These are phyloP conservation scores for Geranium rotundifolium DNA, from an alignment of 345 rosid species.

Conservation along the genomic window DNA sequence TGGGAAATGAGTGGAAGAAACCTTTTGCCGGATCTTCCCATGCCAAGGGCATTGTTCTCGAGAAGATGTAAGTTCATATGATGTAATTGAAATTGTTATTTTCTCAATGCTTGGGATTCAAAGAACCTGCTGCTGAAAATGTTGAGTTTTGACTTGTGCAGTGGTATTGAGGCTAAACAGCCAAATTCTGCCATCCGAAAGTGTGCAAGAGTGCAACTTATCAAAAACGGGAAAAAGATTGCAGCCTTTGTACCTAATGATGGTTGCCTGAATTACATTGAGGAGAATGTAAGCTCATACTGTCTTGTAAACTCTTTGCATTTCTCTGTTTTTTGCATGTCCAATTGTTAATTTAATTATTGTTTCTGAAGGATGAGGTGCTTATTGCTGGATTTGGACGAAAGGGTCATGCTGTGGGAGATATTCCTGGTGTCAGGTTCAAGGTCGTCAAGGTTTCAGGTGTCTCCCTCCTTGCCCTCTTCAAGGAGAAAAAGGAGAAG, in stretches of 20 bases:
- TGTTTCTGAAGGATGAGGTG: not conserved
- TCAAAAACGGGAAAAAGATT: constrained; percentile 2
- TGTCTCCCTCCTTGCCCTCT: constrained; percentile 54
- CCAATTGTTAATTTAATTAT: not conserved
- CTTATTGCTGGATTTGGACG: constrained; percentile 1
- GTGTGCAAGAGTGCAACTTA: constrained; percentile 2
- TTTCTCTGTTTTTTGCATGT: not conserved
- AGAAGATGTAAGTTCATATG: constrained; percentile 33
- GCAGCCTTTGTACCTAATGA: constrained; percentile 43
- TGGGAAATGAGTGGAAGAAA: constrained; percentile 72
- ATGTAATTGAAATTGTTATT: not conserved
- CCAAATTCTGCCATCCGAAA: constrained; percentile 4
- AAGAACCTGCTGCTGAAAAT: not conserved
- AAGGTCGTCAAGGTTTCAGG: constrained; percentile 67
- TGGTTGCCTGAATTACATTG: constrained; percentile 32
- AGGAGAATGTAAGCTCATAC: not conserved
- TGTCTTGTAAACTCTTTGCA: not conserved
- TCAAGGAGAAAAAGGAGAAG: constrained; percentile 46
- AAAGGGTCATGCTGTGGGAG: constrained; percentile 57
- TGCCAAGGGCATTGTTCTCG: constrained; percentile 55
- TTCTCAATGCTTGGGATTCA: not conserved
- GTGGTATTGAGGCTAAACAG: constrained; percentile 37
- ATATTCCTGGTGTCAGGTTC: constrained; percentile 66
- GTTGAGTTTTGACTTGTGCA: constrained; percentile 10
- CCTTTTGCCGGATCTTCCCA: constrained; percentile 63